phyloP scores from a whole-genome alignment of 306 rosid species.

The Arachis stenosperma region DNA sequence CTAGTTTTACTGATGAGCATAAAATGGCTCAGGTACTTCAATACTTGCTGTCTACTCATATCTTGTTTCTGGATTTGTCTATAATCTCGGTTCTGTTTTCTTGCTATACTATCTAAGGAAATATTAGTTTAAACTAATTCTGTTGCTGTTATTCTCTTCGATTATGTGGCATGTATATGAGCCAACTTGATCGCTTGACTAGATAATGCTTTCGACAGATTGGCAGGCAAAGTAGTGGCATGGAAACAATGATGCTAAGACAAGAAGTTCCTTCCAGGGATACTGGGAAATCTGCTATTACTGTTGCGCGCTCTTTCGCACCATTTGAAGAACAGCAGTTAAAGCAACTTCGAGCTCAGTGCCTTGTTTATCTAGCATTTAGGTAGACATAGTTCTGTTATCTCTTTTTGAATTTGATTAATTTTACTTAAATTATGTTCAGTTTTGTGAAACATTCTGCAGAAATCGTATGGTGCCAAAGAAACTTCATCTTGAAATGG shows the following conservation, averaged over 20 bases:
- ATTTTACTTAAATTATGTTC: slow-evolving; percentile 23
- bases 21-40: slow-evolving; percentile 61
- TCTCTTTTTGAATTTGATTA: slow-evolving; percentile 21
- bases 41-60: neutral
- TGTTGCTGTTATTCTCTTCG: slow-evolving; percentile 33
- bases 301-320: slow-evolving; percentile 50
- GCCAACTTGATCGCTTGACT: slow-evolving; percentile 40
- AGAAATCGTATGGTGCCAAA: slow-evolving; percentile 93
- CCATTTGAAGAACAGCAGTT: slow-evolving; percentile 93
- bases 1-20: slow-evolving; percentile 56
- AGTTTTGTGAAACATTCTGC: slow-evolving; percentile 48
- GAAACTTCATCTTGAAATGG: slow-evolving; percentile 97
- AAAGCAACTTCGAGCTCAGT: slow-evolving; percentile 98
- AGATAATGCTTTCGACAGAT: slow-evolving; percentile 56
- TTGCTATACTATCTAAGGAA: slow-evolving; percentile 6
- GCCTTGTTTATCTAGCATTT: slow-evolving; percentile 97
- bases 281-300: slow-evolving; percentile 76
- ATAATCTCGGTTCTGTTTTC: neutral
- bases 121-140: slow-evolving; percentile 8
- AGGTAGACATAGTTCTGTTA: slow-evolving; percentile 56
- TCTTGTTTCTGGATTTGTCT: slow-evolving; percentile 28
- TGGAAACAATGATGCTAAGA: slow-evolving; percentile 65
- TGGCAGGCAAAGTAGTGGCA: slow-evolving; percentile 69
- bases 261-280: slow-evolving; percentile 67
- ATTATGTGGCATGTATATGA: slow-evolving; percentile 28